Conservation (phyloP, 352 stramenopile species). For the Globisporangium polare region DNA sequence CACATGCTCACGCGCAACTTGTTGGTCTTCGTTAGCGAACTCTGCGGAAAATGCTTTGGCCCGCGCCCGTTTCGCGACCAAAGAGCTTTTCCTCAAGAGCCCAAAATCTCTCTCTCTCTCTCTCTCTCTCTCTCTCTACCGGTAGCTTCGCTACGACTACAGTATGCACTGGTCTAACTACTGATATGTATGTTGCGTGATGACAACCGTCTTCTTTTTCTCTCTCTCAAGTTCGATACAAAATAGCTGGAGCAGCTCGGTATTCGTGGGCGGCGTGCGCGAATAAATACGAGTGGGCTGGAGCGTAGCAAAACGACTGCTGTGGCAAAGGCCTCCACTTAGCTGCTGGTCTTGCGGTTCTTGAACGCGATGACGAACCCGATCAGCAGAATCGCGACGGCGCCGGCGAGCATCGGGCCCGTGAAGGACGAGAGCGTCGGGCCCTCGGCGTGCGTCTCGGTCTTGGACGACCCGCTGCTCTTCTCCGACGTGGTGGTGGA, state of each 20-base stretch:
- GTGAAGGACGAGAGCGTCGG: slow-evolving; percentile 32
- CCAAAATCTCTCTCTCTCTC: no score
- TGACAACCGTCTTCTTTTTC: neutral
- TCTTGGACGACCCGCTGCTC: neutral
- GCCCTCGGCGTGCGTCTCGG: slow-evolving; percentile 11
- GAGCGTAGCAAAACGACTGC: no score
- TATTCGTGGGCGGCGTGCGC: neutral
- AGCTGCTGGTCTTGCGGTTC: slow-evolving; percentile 19
- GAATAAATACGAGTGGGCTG: neutral
- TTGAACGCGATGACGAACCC: slow-evolving; percentile 54
- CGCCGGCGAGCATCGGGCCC: slow-evolving; percentile 37
- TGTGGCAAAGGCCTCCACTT: no score
- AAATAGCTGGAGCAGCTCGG: neutral
- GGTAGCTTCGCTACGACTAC: no score
- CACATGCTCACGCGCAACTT: no score
- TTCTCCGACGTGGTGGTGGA: neutral
- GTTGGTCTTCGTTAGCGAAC: no score
- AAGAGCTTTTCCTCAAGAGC: no score
- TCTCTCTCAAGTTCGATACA: neutral
- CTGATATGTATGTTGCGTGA: neutral
- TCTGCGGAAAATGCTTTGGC: no score
- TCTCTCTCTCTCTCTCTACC: no score
- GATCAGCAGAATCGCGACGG: slow-evolving; percentile 53
- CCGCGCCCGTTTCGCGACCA: no score
- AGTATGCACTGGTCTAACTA: neutral